phyloP scores from a whole-genome alignment of 1,284 basidiomycete genomes.

The Heterobasidion annosum region DNA sequence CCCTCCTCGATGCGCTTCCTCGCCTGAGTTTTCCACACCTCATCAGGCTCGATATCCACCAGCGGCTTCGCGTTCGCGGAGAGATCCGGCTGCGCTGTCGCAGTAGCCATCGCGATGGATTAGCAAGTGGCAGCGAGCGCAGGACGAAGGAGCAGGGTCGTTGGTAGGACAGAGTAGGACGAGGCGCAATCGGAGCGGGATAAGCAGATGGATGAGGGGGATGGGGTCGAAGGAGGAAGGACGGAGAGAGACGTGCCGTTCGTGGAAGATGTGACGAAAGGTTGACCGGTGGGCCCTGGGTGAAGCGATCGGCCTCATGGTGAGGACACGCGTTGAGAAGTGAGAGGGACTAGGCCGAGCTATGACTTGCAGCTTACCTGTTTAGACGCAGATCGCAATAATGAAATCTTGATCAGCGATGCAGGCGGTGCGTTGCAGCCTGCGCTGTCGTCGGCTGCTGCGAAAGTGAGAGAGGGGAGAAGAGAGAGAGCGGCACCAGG shows the following conservation, averaged over 20 bases:
- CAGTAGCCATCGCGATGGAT: not conserved
- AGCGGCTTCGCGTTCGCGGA: slow-evolving; percentile 5
- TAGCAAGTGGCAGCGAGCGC: not conserved
- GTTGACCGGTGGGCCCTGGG: not conserved
- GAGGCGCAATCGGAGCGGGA: not conserved
- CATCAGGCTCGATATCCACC: slow-evolving; percentile 7
- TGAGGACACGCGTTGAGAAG: slow-evolving; percentile 5
- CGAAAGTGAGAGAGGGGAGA: not conserved
- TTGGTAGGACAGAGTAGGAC: not conserved
- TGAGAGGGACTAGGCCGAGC: not conserved
- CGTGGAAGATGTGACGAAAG: not conserved
- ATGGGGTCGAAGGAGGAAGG: not conserved
- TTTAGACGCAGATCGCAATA: not conserved
- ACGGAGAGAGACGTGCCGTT: not conserved
- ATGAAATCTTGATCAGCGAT: no score
- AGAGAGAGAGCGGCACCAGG: not conserved
- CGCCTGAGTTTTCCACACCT: slow-evolving; percentile 8
- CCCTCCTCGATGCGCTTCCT: slow-evolving; percentile 6
- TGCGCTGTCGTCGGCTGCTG: no score
- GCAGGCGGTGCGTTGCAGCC: no score
- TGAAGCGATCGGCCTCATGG: slow-evolving; percentile 6
- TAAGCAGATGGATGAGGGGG: not conserved
- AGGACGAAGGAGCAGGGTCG: not conserved
- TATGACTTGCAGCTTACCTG: slow-evolving; percentile 3
- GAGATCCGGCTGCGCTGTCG: not conserved